Base-by-base conservation (phyloP, 768 basidiomycete genomes). In the Hygrocybe coccinea region DNA sequence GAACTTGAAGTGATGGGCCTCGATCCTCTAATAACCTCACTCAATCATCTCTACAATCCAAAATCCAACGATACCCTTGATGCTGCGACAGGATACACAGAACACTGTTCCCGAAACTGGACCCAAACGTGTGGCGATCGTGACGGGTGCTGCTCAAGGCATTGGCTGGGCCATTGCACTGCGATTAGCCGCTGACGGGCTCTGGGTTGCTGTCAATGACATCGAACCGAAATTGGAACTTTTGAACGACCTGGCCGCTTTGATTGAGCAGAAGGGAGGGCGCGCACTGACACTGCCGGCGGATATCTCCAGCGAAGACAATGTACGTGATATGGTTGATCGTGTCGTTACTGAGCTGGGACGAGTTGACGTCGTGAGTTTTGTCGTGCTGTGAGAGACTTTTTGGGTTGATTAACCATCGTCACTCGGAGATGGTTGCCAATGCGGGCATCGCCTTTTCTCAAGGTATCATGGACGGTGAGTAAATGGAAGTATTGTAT, bases 141-240 rank as follows among this genome's bases (percentile, higher is more conserved):
- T 72, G 17, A 72, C 71, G 2, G 71, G 71, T 5, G 66, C 64
- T 10, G 70, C 72, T 0, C 66, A 68, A 53, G 72, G 71, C 24
- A 69, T 74, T 22, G 72, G 72, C 14, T 53, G 59, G 3, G 65
- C 68, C 9, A 71, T 70, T 19, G 71, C 70, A 5, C 60, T 68
- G 4, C 66, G 67, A 0, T 65, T 73, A 10, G 71, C 70, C 4
- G 49, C 59, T 1, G 72, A 74, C 49, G 72, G 72, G 9, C 60
- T 68, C 10, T 61, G 68, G 50, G 63, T 74, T 4, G 67, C 60
- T 3, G 56, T 73, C 22, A 57, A 60, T 29, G 72, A 74, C 55
- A 33, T 74, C 3, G 57, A 58, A 2, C 39, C 56, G 2, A 59
- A 71, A 19, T 10, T 41, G n/a, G 57, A 45, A 6, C 21, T 41